Evolutionary conservation across 2,329 filamentous ascomycete species (phyloP), one percentile per base, ranked within the genome.

Genomic region (Hymenoscyphus repandus): DNA sequence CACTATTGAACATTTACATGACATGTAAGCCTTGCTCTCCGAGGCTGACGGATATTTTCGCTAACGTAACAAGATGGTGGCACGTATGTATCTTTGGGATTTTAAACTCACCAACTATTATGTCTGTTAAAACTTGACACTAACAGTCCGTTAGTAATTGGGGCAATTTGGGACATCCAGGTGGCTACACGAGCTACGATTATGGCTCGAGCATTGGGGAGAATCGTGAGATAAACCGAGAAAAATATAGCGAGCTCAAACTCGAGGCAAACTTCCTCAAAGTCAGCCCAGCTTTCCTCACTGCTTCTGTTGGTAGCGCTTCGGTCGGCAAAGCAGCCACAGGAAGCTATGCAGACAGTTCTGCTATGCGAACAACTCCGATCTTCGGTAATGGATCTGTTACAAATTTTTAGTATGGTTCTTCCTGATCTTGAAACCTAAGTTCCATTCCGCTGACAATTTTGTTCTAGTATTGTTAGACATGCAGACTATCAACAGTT

Each of bases 241-340:
- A 90, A 63, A 92, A 92, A 65, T 92, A 90, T 65, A 84, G 82
- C 38, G 87, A 93, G 65, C 72, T 88, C 22, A 93, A 92, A 62
- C 76, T 92, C 1, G 72, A 88, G 55, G 86, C 80, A 22, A 86
- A 88, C 58, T 92, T 92, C 66, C 67, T 88, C 47, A 84, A 84
- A 58, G 85, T 82, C 0, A 88, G 85, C 0, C 84, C 86, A 0
- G 80, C 78, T 0, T 91, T 88, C 59, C 69, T 90, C 15, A 77
- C 78, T 2, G 78, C 82, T 0, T 73, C 70, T 0, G 77, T 82
- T 1, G 75, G 22, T 27, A 27, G 22, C 22, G 4, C 22, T 27
- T 27, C 22, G 7, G 22, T 27, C 22, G 22, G 76, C 10, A 70
- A 74, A 58, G 64, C 71, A 33, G 73, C 61, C 2, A 66, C 66